Conservation (phyloP, 2,329 filamentous ascomycete genomes). For the Pseudonectria foliicola region DNA sequence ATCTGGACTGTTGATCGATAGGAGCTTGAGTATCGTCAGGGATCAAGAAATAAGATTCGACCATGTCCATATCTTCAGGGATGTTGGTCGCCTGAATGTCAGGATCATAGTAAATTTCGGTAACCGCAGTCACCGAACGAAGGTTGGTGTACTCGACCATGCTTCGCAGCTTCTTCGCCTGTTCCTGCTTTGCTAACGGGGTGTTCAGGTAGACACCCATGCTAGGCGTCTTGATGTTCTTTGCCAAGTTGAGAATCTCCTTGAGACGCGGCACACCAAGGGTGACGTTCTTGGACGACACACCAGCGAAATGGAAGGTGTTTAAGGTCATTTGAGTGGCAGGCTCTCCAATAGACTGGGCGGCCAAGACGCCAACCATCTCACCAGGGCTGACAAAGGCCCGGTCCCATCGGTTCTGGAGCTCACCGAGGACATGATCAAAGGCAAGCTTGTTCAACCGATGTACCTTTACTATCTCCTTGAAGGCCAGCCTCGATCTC, state of each 20-base stretch:
- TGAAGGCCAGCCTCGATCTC: constrained; percentile 85
- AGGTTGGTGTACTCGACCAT: constrained; percentile 91
- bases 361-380: constrained; percentile 96
- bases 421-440: constrained; percentile 82
- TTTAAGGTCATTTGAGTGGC: constrained; percentile 99
- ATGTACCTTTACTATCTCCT: constrained; percentile 80
- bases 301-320: constrained; percentile 99
- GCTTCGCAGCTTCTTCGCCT: constrained; percentile 79
- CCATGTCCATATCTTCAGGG: constrained; percentile 82
- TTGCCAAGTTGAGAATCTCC: constrained; percentile 97
- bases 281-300: constrained; percentile 98
- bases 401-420: constrained; percentile 81
- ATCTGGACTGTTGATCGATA: constrained; percentile 75
- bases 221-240: constrained; percentile 96
- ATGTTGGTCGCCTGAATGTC: constrained; percentile 82
- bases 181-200: constrained; percentile 60
- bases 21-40: constrained; percentile 64
- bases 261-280: constrained; percentile 98
- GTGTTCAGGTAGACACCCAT: constrained; percentile 85
- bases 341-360: constrained; percentile 97
- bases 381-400: constrained; percentile 87
- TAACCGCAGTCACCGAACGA: constrained; percentile 81
- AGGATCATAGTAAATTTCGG: constrained; percentile 97
- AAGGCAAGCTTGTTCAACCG: constrained; percentile 87
- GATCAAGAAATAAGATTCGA: constrained; percentile 94